These are phyloP conservation scores for Pistacia integerrima DNA, from an alignment of 345 rosid genomes.

Conservation along the genomic window DNA sequence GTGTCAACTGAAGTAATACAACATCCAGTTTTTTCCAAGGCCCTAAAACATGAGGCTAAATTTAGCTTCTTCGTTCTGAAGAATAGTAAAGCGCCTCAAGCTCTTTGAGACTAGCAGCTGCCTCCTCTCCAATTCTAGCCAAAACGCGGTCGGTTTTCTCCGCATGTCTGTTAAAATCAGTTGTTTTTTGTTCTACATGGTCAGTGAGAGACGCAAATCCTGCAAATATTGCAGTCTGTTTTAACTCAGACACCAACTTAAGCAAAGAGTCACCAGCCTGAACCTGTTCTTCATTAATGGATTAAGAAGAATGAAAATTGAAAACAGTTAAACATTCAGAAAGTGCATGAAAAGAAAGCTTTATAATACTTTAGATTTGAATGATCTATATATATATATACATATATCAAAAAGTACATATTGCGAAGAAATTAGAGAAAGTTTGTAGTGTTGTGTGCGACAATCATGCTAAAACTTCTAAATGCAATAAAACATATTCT, in stretches of 20 bases:
- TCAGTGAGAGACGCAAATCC: conserved; percentile 95
- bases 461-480: too few relatives aligned
- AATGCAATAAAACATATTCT: too few relatives aligned
- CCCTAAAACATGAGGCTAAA: conserved; percentile 20
- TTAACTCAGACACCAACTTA: conserved; percentile 82
- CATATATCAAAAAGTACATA: too few relatives aligned
- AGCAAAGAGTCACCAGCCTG: conserved; percentile 90
- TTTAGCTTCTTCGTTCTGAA: conserved; percentile 48
- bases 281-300: conserved; percentile 46
- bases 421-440: too few relatives aligned
- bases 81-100: conserved; percentile 82
- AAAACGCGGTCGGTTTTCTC: conserved; percentile 64
- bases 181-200: conserved; percentile 76
- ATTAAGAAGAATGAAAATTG: neutral
- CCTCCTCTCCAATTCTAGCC: conserved; percentile 76
- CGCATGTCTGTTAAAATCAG: conserved; percentile 58
- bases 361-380: too few relatives aligned
- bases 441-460: too few relatives aligned
- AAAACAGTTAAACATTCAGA: neutral
- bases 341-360: neutral
- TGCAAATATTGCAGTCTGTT: conserved; percentile 85
- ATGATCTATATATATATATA: too few relatives aligned
- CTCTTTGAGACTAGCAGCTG: conserved; percentile 85
- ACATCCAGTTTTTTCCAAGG: neutral
- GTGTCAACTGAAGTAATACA: conserved; percentile 18